A percentile compares a stretch with the other conserved stretches of the same genome.
Conservation (phyloP, 179 eudicot species). For the Spergularia azorica region DNA sequence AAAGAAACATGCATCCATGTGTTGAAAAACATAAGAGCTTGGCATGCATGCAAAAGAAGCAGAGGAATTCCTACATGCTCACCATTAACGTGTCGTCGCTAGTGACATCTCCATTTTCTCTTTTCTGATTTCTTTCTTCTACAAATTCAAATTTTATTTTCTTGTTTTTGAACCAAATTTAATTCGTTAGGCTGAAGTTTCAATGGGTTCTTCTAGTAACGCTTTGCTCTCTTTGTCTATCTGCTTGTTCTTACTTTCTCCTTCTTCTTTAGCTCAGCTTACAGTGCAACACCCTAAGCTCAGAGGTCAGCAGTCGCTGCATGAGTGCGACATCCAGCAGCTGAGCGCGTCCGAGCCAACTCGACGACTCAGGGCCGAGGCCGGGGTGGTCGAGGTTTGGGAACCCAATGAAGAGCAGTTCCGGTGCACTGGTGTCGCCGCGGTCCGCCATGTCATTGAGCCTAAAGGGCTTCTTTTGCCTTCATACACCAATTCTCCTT, state of each 20-base stretch:
- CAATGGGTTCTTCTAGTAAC: slow-evolving; percentile 17
- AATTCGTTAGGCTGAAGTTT: no score
- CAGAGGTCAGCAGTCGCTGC: slow-evolving; percentile 31
- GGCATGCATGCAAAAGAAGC: slow-evolving; percentile 28
- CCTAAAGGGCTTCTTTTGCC: slow-evolving; percentile 49
- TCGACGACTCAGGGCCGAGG: slow-evolving; percentile 32
- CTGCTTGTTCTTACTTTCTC: slow-evolving; percentile 10
- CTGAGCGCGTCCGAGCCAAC: slow-evolving; percentile 35
- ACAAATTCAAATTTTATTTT: neutral
- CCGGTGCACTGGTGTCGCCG: slow-evolving; percentile 41
- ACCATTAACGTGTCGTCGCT: slow-evolving; percentile 32
- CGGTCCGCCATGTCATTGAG: slow-evolving; percentile 34
- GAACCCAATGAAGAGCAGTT: slow-evolving; percentile 31
- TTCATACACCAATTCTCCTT: slow-evolving; percentile 47
- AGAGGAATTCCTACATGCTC: slow-evolving; percentile 17
- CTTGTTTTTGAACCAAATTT: neutral
- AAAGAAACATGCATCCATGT: slow-evolving; percentile 19
- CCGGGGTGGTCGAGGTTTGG: slow-evolving; percentile 41
- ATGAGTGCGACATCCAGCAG: slow-evolving; percentile 33
- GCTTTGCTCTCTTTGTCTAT: neutral
- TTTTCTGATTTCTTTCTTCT: neutral
- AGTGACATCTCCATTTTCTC: neutral
- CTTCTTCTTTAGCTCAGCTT: slow-evolving; percentile 19
- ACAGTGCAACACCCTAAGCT: neutral
- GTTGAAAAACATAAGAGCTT: slow-evolving; percentile 17